Conservation (phyloP, 2,329 filamentous ascomycete species). For the Beauveria varroae region DNA sequence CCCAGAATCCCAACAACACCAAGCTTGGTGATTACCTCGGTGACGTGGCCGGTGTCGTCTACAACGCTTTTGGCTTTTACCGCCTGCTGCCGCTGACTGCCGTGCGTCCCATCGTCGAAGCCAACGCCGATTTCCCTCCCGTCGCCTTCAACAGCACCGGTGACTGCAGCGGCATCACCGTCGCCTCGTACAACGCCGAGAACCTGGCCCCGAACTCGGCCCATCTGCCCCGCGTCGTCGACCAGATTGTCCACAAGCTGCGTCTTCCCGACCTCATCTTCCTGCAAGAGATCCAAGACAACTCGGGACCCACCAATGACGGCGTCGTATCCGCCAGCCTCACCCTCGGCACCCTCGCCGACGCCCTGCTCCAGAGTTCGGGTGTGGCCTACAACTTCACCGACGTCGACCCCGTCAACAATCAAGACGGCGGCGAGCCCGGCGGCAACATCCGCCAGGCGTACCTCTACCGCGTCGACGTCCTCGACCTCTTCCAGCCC, state of each 20-base stretch:
- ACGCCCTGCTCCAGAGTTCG: constrained; percentile 41
- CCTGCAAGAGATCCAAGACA: constrained; percentile 64
- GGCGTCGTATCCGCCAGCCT: constrained; percentile 47
- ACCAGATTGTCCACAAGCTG: constrained; percentile 58
- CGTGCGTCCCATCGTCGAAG: constrained; percentile 38
- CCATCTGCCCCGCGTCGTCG: constrained; percentile 50
- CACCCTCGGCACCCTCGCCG: constrained; percentile 49
- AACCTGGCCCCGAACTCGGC: constrained; percentile 52
- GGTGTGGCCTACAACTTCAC: constrained; percentile 52
- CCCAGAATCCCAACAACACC: constrained; percentile 48
- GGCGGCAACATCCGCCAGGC: constrained; percentile 66
- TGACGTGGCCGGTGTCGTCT: constrained; percentile 62
- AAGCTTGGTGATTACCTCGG: constrained; percentile 58
- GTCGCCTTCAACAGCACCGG: constrained; percentile 47
- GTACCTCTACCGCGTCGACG: constrained; percentile 58
- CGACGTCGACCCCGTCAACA: constrained; percentile 51
- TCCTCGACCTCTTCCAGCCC: constrained; percentile 51
- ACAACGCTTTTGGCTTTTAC: constrained; percentile 61
- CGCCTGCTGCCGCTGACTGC: constrained; percentile 57
- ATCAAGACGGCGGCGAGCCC: constrained; percentile 56
- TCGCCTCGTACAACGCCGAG: constrained; percentile 64
- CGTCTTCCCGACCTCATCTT: constrained; percentile 58
- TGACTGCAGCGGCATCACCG: constrained; percentile 52
- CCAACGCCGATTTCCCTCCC: constrained; percentile 39
- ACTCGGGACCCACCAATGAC: constrained; percentile 54